Conservation (phyloP, 306 rosid genomes). For the Quercus bicolor region DNA sequence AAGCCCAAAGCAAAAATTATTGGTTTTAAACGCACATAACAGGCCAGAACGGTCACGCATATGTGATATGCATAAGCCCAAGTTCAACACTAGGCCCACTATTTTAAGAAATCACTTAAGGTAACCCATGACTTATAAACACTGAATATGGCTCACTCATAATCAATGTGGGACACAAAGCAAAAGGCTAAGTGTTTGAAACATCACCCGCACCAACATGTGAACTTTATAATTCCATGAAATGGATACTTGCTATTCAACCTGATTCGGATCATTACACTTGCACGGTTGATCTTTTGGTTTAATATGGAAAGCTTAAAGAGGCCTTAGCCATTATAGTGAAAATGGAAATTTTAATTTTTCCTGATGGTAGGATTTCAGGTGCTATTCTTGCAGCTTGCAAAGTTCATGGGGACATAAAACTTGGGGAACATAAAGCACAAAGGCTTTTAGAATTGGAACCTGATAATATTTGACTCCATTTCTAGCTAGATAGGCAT, state of each 20-base stretch:
- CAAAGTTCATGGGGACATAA: slow-evolving; percentile 37
- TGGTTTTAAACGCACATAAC: too few species aligned
- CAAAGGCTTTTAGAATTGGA: slow-evolving; percentile 52
- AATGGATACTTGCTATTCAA: slow-evolving; percentile 42
- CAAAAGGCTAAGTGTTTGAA: too few species aligned
- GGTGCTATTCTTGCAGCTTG: slow-evolving; percentile 60
- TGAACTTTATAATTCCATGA: slow-evolving; percentile 42
- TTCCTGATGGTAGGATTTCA: slow-evolving; percentile 54
- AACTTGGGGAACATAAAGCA: slow-evolving; percentile 45
- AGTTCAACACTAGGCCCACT: too few species aligned
- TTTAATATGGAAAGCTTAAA: slow-evolving; percentile 40
- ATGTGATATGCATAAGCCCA: too few species aligned
- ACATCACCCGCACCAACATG: too few species aligned
- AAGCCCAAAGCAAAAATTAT: too few species aligned
- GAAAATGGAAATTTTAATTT: slow-evolving; percentile 28
- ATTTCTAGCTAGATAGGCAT: slow-evolving; percentile 13
- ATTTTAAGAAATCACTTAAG: too few species aligned
- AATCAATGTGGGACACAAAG: too few species aligned
- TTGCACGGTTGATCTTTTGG: slow-evolving; percentile 57
- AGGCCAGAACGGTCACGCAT: accelerated
- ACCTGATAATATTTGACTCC: slow-evolving; percentile 32
- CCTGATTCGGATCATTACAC: slow-evolving; percentile 57
- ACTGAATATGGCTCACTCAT: too few species aligned
- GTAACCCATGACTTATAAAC: too few species aligned
- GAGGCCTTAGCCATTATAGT: slow-evolving; percentile 44